These are phyloP conservation scores for Berkeleyomyces rouxiae DNA, from an alignment of 2,329 filamentous ascomycete genomes.

Conservation along the genomic window DNA sequence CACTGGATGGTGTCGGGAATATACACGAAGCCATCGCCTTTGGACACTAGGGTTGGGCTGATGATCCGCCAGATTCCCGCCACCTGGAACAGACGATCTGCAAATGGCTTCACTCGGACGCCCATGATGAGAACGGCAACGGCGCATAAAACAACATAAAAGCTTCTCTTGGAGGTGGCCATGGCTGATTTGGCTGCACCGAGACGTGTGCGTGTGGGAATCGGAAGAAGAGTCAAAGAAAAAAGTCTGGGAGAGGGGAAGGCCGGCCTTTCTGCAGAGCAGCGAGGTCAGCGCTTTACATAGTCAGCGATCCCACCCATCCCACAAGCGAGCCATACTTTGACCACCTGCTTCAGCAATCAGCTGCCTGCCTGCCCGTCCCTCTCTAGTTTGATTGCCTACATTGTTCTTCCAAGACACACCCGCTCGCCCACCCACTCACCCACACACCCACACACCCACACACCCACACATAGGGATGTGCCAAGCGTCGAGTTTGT, in stretches of 20 bases:
- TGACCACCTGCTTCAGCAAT: not conserved
- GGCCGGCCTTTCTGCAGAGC: not conserved
- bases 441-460: too few relatives aligned
- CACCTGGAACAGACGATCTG: constrained; percentile 14
- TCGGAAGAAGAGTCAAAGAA: not conserved
- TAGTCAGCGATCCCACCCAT: too few relatives aligned
- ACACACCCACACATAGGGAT: too few relatives aligned
- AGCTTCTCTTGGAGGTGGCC: not conserved
- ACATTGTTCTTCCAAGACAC: too few relatives aligned
- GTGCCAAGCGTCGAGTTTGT: too few relatives aligned
- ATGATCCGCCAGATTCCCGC: constrained; percentile 19
- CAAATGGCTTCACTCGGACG: not conserved
- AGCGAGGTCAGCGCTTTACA: too few relatives aligned
- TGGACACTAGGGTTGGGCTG: constrained; percentile 15
- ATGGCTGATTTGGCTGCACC: not conserved
- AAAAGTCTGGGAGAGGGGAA: not conserved
- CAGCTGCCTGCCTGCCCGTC: not conserved
- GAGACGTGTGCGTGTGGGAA: not conserved
- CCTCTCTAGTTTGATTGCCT: not conserved
- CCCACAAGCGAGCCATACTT: not conserved
- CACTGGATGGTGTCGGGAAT: constrained; percentile 39
- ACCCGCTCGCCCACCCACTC: too few relatives aligned
- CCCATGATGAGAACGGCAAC: not conserved
- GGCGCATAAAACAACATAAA: not conserved
- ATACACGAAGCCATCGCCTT: constrained; percentile 21